Evolutionary conservation across 2,329 filamentous ascomycete species (phyloP), one percentile per base, ranked within the genome.

Genomic region (Fusarium sp.): DNA sequence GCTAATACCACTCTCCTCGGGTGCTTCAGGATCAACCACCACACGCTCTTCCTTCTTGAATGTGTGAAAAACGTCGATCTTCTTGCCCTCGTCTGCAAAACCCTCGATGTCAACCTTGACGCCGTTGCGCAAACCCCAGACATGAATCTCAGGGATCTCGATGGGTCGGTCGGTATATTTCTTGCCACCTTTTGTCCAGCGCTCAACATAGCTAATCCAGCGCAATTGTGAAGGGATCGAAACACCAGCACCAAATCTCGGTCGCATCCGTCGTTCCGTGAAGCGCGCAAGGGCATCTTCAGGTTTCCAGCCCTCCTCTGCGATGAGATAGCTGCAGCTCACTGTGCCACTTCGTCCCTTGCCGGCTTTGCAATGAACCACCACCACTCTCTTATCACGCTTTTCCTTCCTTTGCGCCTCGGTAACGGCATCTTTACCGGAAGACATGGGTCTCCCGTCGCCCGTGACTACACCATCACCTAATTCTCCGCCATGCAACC

Each of bases 301-400:
- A 0, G 85, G 81, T 28, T 82, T 85, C 89, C 88, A 90, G 1
- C 88, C 89, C 79, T 96, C 93, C 80, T 98, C 94, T 13, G 93
- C 91, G 77, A 99, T 96, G 66, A 99, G 85, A 81, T 98, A 98
- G 76, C 93, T 94, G 82, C 94, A 97, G 36, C 92, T 92, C 77
- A 94, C 90, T 0, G 94, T 98, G 8, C 96, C 96, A 74, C 94
- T 97, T 57, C 96, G 88, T 4, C 96, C 96, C 83, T 99, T 99
- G 6, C 96, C 96, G 3, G 96, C 96, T 81, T 98, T 98, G 86
- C 96, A 98, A 82, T 99, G 96, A 13, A 98, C 94, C 12, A 98
- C 95, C 0, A 92, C 92, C 0, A 98, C 94, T 39, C 94, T 87
- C 42, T 82, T 81, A 50, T 79, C 79, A 39, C 83, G 79, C 57